These are phyloP conservation scores for Fusarium sp. DNA, from an alignment of 2,329 filamentous ascomycete species.

Conservation along the genomic window DNA sequence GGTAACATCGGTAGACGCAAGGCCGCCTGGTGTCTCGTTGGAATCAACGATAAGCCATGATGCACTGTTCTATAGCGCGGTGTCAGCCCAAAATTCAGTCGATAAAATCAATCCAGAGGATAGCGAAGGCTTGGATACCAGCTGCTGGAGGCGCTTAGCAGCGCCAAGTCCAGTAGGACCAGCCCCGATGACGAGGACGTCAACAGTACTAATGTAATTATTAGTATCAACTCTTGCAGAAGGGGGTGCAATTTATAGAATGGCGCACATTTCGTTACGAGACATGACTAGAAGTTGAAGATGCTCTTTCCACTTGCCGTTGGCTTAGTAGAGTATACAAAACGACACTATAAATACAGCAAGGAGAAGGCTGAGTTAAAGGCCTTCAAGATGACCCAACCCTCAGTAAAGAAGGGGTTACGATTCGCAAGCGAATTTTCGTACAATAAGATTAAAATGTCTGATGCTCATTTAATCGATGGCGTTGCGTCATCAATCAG, in stretches of 20 bases:
- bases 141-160: constrained; percentile 96
- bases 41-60: constrained; percentile 98
- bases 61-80: constrained; percentile 78
- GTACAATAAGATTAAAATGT: too few species aligned
- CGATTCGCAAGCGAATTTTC: too few species aligned
- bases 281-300: neutral
- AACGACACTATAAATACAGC: too few species aligned
- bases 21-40: constrained; percentile 91
- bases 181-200: constrained; percentile 97
- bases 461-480: too few species aligned
- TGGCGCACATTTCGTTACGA: neutral
- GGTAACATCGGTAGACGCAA: constrained; percentile 95
- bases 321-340: too few species aligned
- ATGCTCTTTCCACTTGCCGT: too few species aligned
- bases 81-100: constrained; percentile 40
- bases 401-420: too few species aligned
- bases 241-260: neutral
- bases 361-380: too few species aligned
- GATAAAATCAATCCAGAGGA: too few species aligned
- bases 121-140: constrained; percentile 70
- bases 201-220: constrained; percentile 78
- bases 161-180: constrained; percentile 98
- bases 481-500: too few species aligned
- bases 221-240: neutral
- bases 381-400: too few species aligned